Evolutionary conservation across 345 rosid genomes (phyloP), one percentile per base, ranked within the genome.

Genomic region (Lenwebbia sp.): DNA sequence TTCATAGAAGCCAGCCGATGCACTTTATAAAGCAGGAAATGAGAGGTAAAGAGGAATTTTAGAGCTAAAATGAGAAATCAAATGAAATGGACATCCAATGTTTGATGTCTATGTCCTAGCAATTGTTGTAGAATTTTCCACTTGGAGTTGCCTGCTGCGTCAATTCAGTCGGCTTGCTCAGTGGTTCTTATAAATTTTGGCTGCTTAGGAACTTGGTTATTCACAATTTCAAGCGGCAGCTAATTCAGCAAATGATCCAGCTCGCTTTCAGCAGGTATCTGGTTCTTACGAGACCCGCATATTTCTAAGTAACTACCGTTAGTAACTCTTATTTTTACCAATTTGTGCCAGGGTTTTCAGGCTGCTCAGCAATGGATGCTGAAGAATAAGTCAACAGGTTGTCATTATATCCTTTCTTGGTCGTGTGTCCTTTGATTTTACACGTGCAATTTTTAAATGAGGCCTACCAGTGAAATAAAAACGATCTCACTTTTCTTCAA

Each of bases 381-480:
- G 99, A 96, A 93, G 90, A 92, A 92, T 82, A 96, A 94, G 88
- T 92, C 93, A 88, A 86, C 95, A 93, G 97, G 96, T 96, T 90
- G 84, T 76, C 82, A 85, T 86, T 47, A 52, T 86, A 85, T 62
- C 82, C 65, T 82, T 60, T 83, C 56, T 19, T 86, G 12, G n/a
- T 33, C 3, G 17, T 10, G 1, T 22, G 51, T 82, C 84, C 54
- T n/a, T 26, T 26, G 30, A 57, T 83, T 70, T 70, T 33, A 4
- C 81, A 37, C 40, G 44, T 70, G 47, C 81, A 37, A 37, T 70
- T 70, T 70, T 37, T 37, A 70, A 70, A 70, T 17, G 81, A 70
- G 26, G 47, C 26, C 81, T 70, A 19, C 26, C 10, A 70, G 78
- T 70, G 78, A 70, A 70, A 70, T 33, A 70, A 70, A 65, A 51